phyloP scores from a whole-genome alignment of 2,329 filamentous ascomycete species.

The Lasiodiplodia hormozganensis region DNA sequence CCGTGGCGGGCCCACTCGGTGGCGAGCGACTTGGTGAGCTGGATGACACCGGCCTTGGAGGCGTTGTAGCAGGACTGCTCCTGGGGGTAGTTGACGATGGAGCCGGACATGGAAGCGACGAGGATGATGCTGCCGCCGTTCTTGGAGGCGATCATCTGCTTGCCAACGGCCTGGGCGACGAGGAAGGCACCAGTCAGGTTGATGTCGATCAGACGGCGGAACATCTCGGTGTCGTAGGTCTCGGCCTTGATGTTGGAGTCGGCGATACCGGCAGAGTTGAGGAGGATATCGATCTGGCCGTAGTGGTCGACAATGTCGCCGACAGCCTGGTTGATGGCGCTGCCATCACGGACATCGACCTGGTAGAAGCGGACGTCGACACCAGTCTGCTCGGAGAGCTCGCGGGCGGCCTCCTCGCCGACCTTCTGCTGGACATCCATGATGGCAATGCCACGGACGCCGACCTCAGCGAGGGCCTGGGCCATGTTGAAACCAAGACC shows the following conservation, averaged over 20 bases:
- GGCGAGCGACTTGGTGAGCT: conserved; percentile 80
- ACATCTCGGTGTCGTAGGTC: conserved; percentile 77
- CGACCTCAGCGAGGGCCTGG: conserved; percentile 76
- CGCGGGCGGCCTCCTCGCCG: conserved; percentile 71
- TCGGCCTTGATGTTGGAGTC: conserved; percentile 86
- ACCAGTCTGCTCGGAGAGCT: conserved; percentile 75
- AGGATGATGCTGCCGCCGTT: conserved; percentile 77
- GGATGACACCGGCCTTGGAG: conserved; percentile 80
- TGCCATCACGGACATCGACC: conserved; percentile 77
- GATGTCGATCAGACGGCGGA: conserved; percentile 80
- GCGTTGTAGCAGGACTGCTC: conserved; percentile 85
- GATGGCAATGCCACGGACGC: conserved; percentile 75
- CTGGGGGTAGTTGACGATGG: conserved; percentile 63
- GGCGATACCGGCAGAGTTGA: conserved; percentile 81
- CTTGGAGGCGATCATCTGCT: conserved; percentile 71
- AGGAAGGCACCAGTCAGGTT: conserved; percentile 82
- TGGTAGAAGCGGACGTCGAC: conserved; percentile 79
- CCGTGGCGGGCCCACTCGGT: conserved; percentile 84
- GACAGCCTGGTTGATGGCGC: conserved; percentile 73
- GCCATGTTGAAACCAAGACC: conserved; percentile 83
- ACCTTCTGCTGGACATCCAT: conserved; percentile 80
- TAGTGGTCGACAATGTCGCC: conserved; percentile 70
- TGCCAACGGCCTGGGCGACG: conserved; percentile 65
- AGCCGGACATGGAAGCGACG: conserved; percentile 69
- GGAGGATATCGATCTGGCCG: conserved; percentile 74